Conservation (phyloP, 495 filamentous ascomycete genomes). For the Schizothecium vesticola region DNA sequence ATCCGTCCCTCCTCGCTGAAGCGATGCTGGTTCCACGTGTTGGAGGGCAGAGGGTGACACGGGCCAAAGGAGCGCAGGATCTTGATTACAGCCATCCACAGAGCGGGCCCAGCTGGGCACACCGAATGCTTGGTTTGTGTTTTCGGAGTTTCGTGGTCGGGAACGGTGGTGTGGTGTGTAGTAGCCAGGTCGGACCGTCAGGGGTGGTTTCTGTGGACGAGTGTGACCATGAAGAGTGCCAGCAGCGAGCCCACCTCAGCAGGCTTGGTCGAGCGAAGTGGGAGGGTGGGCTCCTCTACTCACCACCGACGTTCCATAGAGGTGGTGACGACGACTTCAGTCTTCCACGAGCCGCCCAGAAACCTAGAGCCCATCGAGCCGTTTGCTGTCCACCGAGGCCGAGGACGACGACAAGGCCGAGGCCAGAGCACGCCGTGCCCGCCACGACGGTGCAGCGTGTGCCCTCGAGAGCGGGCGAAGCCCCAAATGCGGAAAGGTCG, state of each 20-base stretch:
- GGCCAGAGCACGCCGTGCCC: background rate
- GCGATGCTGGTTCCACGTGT: background rate
- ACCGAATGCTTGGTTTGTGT: background rate
- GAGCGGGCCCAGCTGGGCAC: background rate
- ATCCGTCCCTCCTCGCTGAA: background rate
- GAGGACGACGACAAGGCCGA: background rate
- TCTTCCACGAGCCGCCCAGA: background rate
- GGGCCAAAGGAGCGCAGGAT: slow-evolving; percentile 8
- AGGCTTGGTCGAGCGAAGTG: too few relatives aligned
- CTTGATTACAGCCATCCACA: slow-evolving; percentile 1
- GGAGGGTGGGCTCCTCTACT: too few relatives aligned
- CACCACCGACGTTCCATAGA: too few relatives aligned
- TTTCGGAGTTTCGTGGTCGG: background rate
- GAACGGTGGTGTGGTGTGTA: background rate
- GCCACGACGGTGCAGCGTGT: background rate
- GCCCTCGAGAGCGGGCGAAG: background rate
- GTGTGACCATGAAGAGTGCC: background rate
- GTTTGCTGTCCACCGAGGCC: background rate
- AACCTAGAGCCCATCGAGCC: background rate
- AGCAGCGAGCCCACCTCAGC: background rate
- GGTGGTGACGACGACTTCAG: background rate
- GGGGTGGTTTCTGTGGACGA: background rate
- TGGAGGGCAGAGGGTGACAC: background rate
- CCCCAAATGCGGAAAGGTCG: slow-evolving; percentile 8
- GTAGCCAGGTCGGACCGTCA: background rate